Base-by-base conservation (phyloP, 352 stramenopile genomes). In the Phytophthora tubulina region DNA sequence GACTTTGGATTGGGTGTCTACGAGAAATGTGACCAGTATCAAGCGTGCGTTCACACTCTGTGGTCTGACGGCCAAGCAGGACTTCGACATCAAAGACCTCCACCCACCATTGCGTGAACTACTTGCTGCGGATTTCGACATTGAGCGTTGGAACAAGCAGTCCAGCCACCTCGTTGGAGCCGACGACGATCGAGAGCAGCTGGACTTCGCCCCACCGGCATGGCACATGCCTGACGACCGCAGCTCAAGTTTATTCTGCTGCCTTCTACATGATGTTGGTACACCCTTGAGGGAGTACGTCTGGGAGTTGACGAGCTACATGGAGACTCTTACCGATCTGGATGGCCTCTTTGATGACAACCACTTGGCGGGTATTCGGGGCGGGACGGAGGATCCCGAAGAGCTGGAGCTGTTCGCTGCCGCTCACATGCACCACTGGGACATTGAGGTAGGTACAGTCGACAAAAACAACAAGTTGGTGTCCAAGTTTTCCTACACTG, bases 361-460 rank as follows among this genome's bases (percentile, higher is more conserved):
- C 13, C 65, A 71, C 10, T 17, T 71, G 31, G 8, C 17, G 7
- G 11, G 1, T 42, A 35, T 69, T 49, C 32, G 48, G 27, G 15
- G 36, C 13, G 48, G 39, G 3, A 32, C 9, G 4, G 30, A 33
- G 8, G 36, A 67, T 14, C 48, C 38, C 6, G 62, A 13, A 10
- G 62, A 69, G 27, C 32, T 61, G 14, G 63, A 61, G 39, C 35
- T 61, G 10, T 62, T 44, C 32, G 30, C 48, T 32, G 35, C 54
- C 1, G 31, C 54, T n/a, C 27, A 56, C 17, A 32, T 72, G 46
- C 48, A 72, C 36, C 9, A 15, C 6, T 61, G 55, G 64, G 35
- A 55, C 14, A 63, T 66, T n/a, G 31, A 65, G 6, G 38, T 66
- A 8, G 66, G 15, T 27, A 57, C 64, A 4, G 55, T 72, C 6